Conservation (phyloP, 2,329 filamentous ascomycete genomes). For the Neofusicoccum kwambonambiense region DNA sequence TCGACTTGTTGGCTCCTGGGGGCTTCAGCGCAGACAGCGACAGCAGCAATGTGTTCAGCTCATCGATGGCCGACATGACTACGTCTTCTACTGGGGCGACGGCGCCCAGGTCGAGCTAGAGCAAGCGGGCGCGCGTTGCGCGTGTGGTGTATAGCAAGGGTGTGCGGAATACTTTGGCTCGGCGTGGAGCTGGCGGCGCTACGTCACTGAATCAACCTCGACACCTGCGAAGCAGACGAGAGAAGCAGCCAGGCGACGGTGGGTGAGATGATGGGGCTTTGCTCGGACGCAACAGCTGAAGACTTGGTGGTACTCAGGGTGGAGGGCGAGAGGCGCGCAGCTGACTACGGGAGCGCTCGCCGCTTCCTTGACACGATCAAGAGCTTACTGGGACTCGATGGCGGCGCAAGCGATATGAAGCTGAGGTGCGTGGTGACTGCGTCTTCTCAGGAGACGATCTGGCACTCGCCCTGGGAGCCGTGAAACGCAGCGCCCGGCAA, state of each 20-base stretch:
- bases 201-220: conserved; percentile 18
- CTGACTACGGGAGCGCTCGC: neutral
- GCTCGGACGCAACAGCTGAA: conserved; percentile 10
- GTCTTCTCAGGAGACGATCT: conserved; percentile 14
- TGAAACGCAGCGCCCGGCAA: conserved; percentile 16
- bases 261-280: conserved; percentile 8
- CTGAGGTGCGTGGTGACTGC: conserved; percentile 4
- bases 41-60: conserved; percentile 86
- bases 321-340: conserved; percentile 5
- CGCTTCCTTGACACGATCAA: conserved; percentile 17
- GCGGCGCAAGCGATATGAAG: conserved; percentile 1
- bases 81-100: conserved; percentile 20
- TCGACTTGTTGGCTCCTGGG: conserved; percentile 89
- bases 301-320: conserved; percentile 12
- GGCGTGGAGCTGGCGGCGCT: conserved; percentile 14
- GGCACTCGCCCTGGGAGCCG: conserved; percentile 15
- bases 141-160: conserved; percentile 1
- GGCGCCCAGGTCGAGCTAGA: conserved; percentile 7
- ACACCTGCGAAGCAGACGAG: conserved; percentile 10
- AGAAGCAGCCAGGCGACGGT: conserved; percentile 4
- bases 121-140: conserved; percentile 10
- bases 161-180: conserved; percentile 6
- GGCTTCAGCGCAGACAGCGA: conserved; percentile 89
- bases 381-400: neutral
- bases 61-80: conserved; percentile 72